Percentiles rank a stretch among this genome's conserved stretches.
phyloP scores from a whole-genome alignment of 768 basidiomycete genomes.

The Pholiota conissans region DNA sequence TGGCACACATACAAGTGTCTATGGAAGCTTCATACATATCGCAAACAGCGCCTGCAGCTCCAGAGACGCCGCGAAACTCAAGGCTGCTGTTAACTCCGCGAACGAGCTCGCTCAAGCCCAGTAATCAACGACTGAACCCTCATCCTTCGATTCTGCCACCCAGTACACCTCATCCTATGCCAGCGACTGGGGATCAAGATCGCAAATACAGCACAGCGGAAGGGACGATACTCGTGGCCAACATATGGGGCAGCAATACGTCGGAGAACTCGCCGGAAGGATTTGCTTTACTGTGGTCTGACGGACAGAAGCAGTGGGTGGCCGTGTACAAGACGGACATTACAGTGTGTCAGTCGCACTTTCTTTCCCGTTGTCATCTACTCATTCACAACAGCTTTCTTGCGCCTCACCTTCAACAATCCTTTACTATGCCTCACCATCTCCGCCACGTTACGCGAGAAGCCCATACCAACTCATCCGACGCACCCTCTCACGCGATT shows the following conservation, averaged over 20 bases:
- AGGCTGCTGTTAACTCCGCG: conserved; percentile 53
- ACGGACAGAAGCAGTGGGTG: conserved; percentile 64
- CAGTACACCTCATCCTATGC: conserved; percentile 82
- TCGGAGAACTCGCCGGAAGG: conserved; percentile 48
- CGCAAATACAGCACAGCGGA: conserved; percentile 76
- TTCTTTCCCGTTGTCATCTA: conserved; percentile 6
- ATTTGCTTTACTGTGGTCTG: conserved; percentile 69
- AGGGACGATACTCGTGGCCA: conserved; percentile 69
- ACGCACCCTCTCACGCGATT: conserved; percentile 45
- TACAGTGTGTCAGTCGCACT: conserved; percentile 66
- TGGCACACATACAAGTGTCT: conserved; percentile 73
- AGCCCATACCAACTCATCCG: conserved; percentile 47
- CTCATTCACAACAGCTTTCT: conserved; percentile 52
- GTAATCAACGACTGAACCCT: conserved; percentile 35
- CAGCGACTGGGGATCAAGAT: conserved; percentile 70
- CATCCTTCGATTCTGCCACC: conserved; percentile 79
- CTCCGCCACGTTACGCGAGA: conserved; percentile 87
- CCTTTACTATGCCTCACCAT: conserved; percentile 84
- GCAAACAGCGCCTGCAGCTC: conserved; percentile 35
- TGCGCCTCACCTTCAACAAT: conserved; percentile 65
- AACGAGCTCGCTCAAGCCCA: conserved; percentile 41
- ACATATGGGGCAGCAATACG: conserved; percentile 71
- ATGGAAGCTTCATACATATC: conserved; percentile 83
- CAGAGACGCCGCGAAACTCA: conserved; percentile 33
- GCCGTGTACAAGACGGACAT: conserved; percentile 76